Percentiles rank a stretch among this genome's conserved stretches.
Conservation (phyloP, 352 stramenopile genomes). For the Globisporangium middletonii region DNA sequence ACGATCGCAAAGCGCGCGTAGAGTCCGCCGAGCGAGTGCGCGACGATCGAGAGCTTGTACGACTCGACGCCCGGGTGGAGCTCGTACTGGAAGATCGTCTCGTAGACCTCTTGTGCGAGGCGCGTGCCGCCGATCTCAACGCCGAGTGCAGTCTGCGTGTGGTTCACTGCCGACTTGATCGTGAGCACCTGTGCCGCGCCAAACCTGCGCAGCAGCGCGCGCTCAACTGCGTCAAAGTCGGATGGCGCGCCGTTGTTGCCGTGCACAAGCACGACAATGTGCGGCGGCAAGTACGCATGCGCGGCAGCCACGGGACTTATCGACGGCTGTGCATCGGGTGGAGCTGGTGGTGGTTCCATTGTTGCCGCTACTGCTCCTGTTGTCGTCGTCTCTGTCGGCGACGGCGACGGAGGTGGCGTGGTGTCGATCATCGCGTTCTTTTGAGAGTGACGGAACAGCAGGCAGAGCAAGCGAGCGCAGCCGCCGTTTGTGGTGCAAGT, state of each 20-base stretch:
- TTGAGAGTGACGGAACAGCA: background rate
- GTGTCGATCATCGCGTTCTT: background rate
- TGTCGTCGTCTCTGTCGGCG: background rate
- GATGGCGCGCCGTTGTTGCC: conserved; percentile 73
- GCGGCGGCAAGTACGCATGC: conserved; percentile 30
- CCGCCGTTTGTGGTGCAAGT: too few species aligned
- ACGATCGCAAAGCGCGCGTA: conserved; percentile 67
- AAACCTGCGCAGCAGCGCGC: conserved; percentile 37
- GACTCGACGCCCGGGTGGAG: conserved; percentile 32
- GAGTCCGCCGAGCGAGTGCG: conserved; percentile 70
- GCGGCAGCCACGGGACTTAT: background rate
- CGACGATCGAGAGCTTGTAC: conserved; percentile 69
- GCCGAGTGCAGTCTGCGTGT: conserved; percentile 54
- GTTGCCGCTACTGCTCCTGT: background rate
- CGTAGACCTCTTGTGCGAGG: conserved; percentile 62
- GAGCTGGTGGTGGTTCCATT: background rate
- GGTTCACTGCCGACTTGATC: conserved; percentile 63
- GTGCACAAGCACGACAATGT: conserved; percentile 80
- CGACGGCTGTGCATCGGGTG: background rate
- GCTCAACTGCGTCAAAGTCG: conserved; percentile 64
- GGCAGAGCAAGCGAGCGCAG: too few species aligned
- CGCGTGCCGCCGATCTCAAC: conserved; percentile 58
- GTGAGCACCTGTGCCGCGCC: conserved; percentile 41
- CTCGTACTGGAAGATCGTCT: conserved; percentile 52
- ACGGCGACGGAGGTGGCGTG: background rate